Conservation (phyloP, 2,329 filamentous ascomycete genomes). For the Sclerotinia glacialis region DNA sequence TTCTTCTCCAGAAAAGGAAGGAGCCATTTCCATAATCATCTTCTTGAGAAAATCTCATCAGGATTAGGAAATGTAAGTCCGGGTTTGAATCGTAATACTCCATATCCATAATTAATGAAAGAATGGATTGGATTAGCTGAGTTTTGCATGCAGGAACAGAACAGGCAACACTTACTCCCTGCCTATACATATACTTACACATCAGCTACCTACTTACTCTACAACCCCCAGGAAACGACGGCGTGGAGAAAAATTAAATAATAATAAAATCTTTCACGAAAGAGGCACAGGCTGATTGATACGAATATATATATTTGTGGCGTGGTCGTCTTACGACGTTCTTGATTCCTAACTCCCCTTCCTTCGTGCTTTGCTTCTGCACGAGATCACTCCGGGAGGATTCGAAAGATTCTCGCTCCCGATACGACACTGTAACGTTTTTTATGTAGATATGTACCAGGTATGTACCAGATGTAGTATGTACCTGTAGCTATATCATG, state of each 20-base stretch:
- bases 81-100: background rate
- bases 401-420: background rate
- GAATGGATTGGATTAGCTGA: slow-evolving; percentile 4
- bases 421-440: slow-evolving; percentile 6
- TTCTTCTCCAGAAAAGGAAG: slow-evolving; percentile 7
- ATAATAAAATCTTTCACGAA: background rate
- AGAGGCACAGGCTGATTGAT: slow-evolving; percentile 24
- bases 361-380: background rate
- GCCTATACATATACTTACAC: too few relatives aligned
- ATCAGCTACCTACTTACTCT: too few relatives aligned
- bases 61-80: background rate
- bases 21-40: background rate
- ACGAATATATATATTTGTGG: background rate
- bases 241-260: too few relatives aligned
- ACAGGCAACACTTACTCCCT: background rate
- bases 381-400: background rate
- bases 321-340: slow-evolving; percentile 17
- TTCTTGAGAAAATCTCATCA: background rate
- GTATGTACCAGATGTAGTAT: background rate
- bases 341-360: background rate
- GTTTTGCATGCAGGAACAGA: slow-evolving; percentile 2
- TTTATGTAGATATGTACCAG: background rate
- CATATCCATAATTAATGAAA: background rate
- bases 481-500: background rate
- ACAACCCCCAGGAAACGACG: background rate